A percentile compares a stretch with the other conserved stretches of the same genome.
These are phyloP conservation scores for Moricandia moricandioides DNA, from an alignment of 345 rosid species.

Conservation along the genomic window DNA sequence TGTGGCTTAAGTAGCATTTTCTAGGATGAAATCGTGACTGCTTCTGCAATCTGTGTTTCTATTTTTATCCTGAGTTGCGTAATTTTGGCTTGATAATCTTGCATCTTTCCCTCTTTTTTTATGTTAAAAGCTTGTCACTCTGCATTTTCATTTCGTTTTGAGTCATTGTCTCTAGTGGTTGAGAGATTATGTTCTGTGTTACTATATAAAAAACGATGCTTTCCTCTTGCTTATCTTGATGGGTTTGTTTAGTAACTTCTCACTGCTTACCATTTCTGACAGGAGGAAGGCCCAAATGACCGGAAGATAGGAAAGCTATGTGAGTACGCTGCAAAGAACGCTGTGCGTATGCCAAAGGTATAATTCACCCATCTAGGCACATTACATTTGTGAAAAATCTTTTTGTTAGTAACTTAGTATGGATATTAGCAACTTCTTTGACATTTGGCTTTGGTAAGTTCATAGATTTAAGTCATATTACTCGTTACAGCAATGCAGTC, in stretches of 20 bases:
- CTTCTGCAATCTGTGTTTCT: conserved; percentile 7
- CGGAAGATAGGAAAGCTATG: conserved; percentile 89
- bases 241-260: background rate
- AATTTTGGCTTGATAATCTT: background rate
- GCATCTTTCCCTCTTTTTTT: background rate
- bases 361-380: conserved; percentile 9
- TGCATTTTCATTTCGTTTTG: background rate
- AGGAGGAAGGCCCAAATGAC: conserved; percentile 93
- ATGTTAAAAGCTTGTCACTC: background rate
- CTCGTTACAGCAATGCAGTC: background rate
- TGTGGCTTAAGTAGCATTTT: too few relatives aligned
- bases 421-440: background rate
- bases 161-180: background rate
- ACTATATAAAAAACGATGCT: background rate
- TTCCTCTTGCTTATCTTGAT: background rate
- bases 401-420: too few relatives aligned
- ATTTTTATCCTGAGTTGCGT: background rate
- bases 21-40: background rate
- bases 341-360: conserved; percentile 96
- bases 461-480: background rate
- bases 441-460: background rate
- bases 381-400: background rate
- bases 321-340: conserved; percentile 89
- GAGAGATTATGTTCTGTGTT: background rate
- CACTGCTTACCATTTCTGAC: conserved; percentile 22